Evolutionary conservation across 148 eudicot genomes (phyloP).

Genomic region (Polygonum maritimum): DNA sequence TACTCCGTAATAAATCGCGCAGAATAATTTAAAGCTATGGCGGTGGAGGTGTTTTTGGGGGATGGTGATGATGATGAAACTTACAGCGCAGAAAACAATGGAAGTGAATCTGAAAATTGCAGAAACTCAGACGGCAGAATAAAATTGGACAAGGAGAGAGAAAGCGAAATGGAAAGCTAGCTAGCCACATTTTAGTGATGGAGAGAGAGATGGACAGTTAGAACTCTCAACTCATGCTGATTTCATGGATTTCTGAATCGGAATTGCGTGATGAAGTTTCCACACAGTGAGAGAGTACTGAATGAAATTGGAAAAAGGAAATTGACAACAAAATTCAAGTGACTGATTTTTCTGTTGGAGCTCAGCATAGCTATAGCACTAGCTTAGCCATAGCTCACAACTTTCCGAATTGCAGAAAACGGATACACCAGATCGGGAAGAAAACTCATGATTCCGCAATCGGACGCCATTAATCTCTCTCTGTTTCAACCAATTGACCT

Average conservation of each 20-base stretch:
- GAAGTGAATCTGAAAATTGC: constrained; percentile 3
- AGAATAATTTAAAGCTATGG: constrained; percentile 3
- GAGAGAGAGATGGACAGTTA: constrained; percentile 8
- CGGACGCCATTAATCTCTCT: not conserved
- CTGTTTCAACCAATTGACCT: not conserved
- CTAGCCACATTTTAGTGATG: constrained; percentile 7
- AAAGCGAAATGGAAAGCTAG: constrained; percentile 7
- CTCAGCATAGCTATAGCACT: not conserved
- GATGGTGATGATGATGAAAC: not conserved
- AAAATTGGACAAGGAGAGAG: not conserved
- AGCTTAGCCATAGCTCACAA: not conserved
- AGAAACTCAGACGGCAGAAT: constrained; percentile 3
- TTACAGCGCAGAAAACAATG: constrained; percentile 8
- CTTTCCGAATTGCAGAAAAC: not conserved
- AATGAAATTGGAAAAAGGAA: not conserved
- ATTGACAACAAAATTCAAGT: not conserved
- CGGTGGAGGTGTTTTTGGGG: not conserved
- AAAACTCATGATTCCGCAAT: not conserved
- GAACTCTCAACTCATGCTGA: constrained; percentile 4
- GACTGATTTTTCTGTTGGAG: not conserved
- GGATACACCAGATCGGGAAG: not conserved
- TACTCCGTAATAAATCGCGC: not conserved
- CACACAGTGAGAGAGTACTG: constrained; percentile 4
- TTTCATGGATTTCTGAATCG: constrained; percentile 4
- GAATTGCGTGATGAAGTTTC: constrained; percentile 7